phyloP scores from a whole-genome alignment of 1,139 yeast genomes.

The Tardiomyces blankii region DNA sequence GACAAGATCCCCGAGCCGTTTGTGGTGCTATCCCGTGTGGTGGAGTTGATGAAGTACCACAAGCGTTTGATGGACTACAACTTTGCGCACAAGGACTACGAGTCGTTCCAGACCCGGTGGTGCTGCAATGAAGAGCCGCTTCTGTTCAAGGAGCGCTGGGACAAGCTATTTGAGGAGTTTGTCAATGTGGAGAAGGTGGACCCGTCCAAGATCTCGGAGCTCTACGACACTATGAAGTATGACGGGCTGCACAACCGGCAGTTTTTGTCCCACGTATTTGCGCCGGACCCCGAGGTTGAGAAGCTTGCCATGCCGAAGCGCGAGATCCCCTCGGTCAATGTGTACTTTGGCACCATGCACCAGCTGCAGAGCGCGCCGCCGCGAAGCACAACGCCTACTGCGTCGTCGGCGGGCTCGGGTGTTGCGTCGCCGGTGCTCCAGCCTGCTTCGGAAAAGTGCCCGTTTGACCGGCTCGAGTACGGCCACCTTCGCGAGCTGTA shows the following conservation, averaged over 20 bases:
- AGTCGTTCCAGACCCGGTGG: constrained; percentile 70
- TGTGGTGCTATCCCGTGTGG: constrained; percentile 83
- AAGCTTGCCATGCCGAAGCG: constrained; percentile 19
- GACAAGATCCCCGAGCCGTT: constrained; percentile 97
- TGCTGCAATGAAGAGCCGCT: constrained; percentile 95
- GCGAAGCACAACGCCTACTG: neutral
- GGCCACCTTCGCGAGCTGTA: constrained; percentile 80
- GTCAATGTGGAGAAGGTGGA: constrained; percentile 91
- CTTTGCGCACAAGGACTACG: constrained; percentile 56
- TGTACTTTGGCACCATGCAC: neutral
- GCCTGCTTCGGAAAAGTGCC: neutral
- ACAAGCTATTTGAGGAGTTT: constrained; percentile 87
- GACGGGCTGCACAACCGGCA: constrained; percentile 94
- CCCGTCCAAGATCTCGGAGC: constrained; percentile 92
- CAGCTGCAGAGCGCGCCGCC: neutral
- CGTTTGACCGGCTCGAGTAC: constrained; percentile 69
- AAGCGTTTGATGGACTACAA: constrained; percentile 76
- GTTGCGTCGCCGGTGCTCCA: neutral
- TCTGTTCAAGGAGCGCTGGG: constrained; percentile 93
- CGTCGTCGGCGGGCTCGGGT: neutral
- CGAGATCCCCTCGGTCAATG: constrained; percentile 29
- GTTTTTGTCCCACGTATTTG: constrained; percentile 72
- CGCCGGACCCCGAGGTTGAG: constrained; percentile 42
- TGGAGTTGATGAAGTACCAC: constrained; percentile 91
- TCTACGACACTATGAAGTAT: constrained; percentile 96